Evolutionary conservation across 108 stramenopile species (phyloP), one percentile per base, ranked within the genome.

Genomic region (Bacterosira constricta): DNA sequence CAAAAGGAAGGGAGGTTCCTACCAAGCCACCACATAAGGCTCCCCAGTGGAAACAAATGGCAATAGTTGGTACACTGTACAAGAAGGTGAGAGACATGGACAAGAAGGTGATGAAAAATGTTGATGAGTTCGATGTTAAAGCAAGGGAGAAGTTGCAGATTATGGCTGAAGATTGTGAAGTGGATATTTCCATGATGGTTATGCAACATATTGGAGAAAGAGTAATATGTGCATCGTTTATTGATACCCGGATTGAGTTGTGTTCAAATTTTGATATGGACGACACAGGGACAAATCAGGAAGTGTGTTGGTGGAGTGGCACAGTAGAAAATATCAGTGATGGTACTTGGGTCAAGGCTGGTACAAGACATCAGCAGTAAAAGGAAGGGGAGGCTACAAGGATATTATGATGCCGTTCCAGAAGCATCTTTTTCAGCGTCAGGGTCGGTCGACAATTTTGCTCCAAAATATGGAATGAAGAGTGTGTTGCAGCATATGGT

Each of bases 221-320:
- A 10, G 30, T 9, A 29, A n/a, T 59, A 29, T 20, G 30, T 41
- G 30, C 6, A 20, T 41, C 37, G 7, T 42, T 59, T 34, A 10
- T 59, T 32, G 58, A 27, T 2, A 59, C 1, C 3, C 26, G 58
- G 21, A 39, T 59, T 59, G 30, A 59, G 8, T 20, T 34, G 25
- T 7, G 25, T 59, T 20, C 41, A 20, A 10, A 17, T 9, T 59
- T 41, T 59, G 41, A 34, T 21, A 21, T 34, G 58, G 58, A 59
- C 11, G 50, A 51, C 21, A 21, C 18, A 10, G 58, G 30, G 10
- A 20, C n/a, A 17, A 27, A 59, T 10, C 10, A 32, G 11, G 58
- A 59, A 21, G 20, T 59, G 17, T 7, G 30, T 42, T 59, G 58
- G 58, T 59, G 58, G 26, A 39, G 20, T 39, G 58, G 58, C 18